A percentile compares a stretch with the other conserved stretches of the same genome.
Conservation (phyloP, 176 grass and related monocot genomes). For the Eleusine indica region DNA sequence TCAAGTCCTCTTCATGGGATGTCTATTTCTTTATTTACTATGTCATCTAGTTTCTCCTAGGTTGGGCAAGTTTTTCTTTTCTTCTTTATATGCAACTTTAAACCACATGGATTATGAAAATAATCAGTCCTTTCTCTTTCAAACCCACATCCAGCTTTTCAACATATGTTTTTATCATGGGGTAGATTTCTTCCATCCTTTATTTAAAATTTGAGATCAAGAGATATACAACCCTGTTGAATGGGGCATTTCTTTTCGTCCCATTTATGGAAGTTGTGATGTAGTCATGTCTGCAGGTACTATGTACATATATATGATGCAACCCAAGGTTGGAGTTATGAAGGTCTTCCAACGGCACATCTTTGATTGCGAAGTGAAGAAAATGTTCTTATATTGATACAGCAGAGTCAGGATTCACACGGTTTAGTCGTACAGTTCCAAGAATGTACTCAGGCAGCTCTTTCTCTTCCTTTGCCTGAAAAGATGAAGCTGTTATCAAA, state of each 20-base stretch:
- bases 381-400: constrained; percentile 40
- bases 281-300: background rate
- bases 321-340: background rate
- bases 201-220: background rate
- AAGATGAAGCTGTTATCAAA: constrained; percentile 31
- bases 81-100: no score
- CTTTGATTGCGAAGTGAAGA: background rate
- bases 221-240: background rate
- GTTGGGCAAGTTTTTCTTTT: no score
- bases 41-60: no score
- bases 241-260: background rate
- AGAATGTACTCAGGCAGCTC: constrained; percentile 97
- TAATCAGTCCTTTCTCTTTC: no score
- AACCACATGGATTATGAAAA: no score
- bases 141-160: no score
- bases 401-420: constrained; percentile 62
- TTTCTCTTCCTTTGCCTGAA: constrained; percentile 89
- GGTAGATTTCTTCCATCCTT: background rate
- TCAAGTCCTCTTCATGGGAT: no score
- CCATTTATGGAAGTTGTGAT: background rate
- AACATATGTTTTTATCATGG: background rate
- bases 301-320: constrained; percentile 12
- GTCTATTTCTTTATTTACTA: no score
- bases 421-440: constrained; percentile 84
- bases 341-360: background rate